These are phyloP conservation scores for Rhodotorula sp. DNA, from an alignment of 1,284 basidiomycete genomes.

Conservation along the genomic window DNA sequence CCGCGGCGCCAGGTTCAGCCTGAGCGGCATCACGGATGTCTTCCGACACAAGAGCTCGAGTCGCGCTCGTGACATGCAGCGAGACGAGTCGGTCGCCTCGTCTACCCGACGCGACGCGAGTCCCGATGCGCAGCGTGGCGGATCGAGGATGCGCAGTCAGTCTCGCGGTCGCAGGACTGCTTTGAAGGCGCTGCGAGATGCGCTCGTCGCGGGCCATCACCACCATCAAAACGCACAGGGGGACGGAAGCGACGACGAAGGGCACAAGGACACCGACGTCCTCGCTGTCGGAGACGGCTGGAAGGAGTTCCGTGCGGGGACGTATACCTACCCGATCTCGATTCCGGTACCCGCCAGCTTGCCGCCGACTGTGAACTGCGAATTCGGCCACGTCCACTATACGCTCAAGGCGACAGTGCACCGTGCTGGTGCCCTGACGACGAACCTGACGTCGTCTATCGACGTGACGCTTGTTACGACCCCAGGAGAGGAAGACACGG, in stretches of 20 bases:
- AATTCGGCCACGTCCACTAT: constrained; percentile 78
- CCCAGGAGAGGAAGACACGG: constrained; percentile 57
- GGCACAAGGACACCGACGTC: constrained; percentile 52
- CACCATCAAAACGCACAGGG: constrained; percentile 1
- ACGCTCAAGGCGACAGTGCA: constrained; percentile 76
- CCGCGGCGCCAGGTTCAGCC: constrained; percentile 23
- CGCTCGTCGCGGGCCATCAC: constrained; percentile 38
- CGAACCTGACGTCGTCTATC: constrained; percentile 66
- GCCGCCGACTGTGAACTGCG: constrained; percentile 74
- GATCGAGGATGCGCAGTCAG: constrained; percentile 43
- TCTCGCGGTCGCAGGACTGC: constrained; percentile 50
- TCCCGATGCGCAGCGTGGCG: constrained; percentile 31
- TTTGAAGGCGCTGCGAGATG: constrained; percentile 50
- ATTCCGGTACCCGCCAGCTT: constrained; percentile 77
- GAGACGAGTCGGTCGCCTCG: background rate
- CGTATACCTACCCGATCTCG: constrained; percentile 90
- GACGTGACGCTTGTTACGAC: constrained; percentile 75
- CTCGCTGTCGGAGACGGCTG: constrained; percentile 56
- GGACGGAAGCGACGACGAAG: constrained; percentile 11
- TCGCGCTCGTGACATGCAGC: constrained; percentile 2
- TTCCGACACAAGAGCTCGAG: constrained; percentile 35
- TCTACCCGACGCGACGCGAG: constrained; percentile 21
- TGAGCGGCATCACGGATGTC: constrained; percentile 30
- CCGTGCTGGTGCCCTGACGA: constrained; percentile 75
- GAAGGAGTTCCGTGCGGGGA: constrained; percentile 86